phyloP scores from a whole-genome alignment of 768 basidiomycete species.

The Terana coerulea region DNA sequence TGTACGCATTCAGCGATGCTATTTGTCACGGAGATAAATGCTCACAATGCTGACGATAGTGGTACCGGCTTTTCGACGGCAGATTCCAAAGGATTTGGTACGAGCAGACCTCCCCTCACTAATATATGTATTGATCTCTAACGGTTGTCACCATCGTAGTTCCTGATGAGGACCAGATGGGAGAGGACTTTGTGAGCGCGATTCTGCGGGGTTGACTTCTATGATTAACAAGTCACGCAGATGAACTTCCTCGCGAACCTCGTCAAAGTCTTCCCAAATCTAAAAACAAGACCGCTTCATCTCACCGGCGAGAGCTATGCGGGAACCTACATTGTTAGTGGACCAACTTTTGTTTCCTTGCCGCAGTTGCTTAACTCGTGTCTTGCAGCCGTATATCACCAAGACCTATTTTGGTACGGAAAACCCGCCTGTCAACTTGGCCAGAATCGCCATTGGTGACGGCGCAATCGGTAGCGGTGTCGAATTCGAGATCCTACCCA shows the following conservation, averaged over 20 bases:
- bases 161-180: conserved; percentile 61
- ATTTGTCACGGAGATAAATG: not conserved
- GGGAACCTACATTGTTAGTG: conserved; percentile 58
- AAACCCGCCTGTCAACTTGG: conserved; percentile 65
- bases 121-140: not conserved
- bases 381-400: conserved; percentile 62
- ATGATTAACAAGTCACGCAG: conserved; percentile 29
- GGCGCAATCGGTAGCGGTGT: conserved; percentile 43
- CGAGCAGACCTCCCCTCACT: no score
- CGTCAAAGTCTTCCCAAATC: conserved; percentile 69
- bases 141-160: conserved; percentile 10
- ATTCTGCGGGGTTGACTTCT: not conserved
- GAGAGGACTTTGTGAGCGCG: conserved; percentile 39
- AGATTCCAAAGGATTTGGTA: conserved; percentile 58
- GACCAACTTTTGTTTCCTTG: not conserved
- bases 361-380: not conserved
- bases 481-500: conserved; percentile 17
- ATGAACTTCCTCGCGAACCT: conserved; percentile 72
- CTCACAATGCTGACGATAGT: conserved; percentile 24
- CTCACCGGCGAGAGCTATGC: conserved; percentile 75
- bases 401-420: conserved; percentile 62
- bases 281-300: conserved; percentile 64
- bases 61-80: conserved; percentile 65
- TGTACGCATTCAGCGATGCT: no score
- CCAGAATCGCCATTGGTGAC: conserved; percentile 70